Conservation (phyloP, 23 red algal species). For the Gracilaria vermiculophylla region DNA sequence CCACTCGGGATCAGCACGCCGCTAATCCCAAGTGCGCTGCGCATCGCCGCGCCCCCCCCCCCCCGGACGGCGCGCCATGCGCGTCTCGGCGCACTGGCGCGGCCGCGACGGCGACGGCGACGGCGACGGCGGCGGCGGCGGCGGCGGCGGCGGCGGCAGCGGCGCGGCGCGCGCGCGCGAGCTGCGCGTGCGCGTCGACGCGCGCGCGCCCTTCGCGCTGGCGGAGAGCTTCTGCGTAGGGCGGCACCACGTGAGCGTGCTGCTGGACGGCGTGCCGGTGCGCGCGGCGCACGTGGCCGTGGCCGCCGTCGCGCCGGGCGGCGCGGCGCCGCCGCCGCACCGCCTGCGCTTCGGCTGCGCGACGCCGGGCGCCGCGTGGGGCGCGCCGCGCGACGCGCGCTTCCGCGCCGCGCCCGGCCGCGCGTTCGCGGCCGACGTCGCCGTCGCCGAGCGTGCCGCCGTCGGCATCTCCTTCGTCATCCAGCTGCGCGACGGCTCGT, state of each 20-base stretch:
- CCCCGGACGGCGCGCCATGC: too few species aligned
- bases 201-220: neutral
- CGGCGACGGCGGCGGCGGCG: neutral
- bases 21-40: too few species aligned
- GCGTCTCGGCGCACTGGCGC: neutral
- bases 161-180: neutral
- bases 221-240: conserved; percentile 1
- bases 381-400: neutral
- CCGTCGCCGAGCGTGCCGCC: neutral
- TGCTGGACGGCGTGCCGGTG: conserved; percentile 16
- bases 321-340: neutral
- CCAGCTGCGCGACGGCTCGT: conserved; percentile 2
- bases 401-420: neutral
- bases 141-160: neutral
- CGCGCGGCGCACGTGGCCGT: neutral
- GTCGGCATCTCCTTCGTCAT: conserved; percentile 63
- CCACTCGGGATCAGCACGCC: too few species aligned
- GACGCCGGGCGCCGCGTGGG: neutral
- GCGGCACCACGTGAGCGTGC: neutral
- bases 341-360: conserved; percentile 11
- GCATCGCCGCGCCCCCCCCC: too few species aligned
- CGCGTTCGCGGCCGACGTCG: neutral
- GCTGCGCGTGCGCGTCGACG: neutral
- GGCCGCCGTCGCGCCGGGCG: neutral
- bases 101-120: neutral